phyloP scores from a whole-genome alignment of 306 rosid genomes.

The Inga leiocalycina region DNA sequence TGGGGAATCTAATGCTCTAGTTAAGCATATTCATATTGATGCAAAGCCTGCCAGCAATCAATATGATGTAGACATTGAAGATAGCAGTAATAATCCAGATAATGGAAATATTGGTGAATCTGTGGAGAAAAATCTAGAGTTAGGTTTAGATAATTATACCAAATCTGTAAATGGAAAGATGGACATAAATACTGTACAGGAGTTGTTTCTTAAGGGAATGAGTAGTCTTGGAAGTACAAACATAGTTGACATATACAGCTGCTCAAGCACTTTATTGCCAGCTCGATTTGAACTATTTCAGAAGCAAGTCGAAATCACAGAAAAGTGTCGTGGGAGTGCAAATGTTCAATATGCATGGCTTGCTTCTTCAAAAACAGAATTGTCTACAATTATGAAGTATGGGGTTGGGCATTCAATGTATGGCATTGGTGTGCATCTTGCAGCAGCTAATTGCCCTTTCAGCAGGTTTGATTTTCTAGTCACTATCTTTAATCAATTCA shows the following conservation, averaged over 20 bases:
- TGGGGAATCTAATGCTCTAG: conserved; percentile 55
- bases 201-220: conserved; percentile 64
- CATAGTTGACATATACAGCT: conserved; percentile 50
- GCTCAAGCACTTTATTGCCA: conserved; percentile 48
- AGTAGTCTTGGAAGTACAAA: conserved; percentile 41
- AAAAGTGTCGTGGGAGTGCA: conserved; percentile 58
- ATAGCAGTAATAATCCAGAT: conserved; percentile 43
- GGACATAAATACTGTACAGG: conserved; percentile 58
- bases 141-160: conserved; percentile 34
- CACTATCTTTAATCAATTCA: background rate
- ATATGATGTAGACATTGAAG: conserved; percentile 46
- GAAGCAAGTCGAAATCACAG: conserved; percentile 77
- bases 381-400: conserved; percentile 54
- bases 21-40: conserved; percentile 37
- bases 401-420: conserved; percentile 72
- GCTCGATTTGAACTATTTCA: conserved; percentile 70
- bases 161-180: conserved; percentile 43
- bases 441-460: conserved; percentile 51
- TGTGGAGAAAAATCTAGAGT: conserved; percentile 21
- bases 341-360: conserved; percentile 88
- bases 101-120: conserved; percentile 34
- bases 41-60: conserved; percentile 32
- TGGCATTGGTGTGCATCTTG: conserved; percentile 74
- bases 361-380: conserved; percentile 58
- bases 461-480: conserved; percentile 56